Base-by-base conservation (phyloP, 2,329 filamentous ascomycete species). In the Setomelanomma holmii region DNA sequence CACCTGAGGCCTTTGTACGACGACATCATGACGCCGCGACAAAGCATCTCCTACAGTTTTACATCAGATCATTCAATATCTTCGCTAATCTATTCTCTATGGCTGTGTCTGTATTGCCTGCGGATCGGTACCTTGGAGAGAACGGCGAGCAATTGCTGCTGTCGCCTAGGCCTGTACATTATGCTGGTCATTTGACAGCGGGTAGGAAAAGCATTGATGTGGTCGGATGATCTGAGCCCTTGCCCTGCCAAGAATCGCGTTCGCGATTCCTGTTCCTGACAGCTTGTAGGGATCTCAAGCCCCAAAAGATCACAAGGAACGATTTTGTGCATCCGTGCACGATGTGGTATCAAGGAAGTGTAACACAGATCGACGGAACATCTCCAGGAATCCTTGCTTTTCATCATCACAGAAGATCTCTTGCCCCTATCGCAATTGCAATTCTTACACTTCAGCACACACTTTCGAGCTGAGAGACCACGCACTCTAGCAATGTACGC, bases 161-260 rank as follows among this genome's bases (percentile, higher is more conserved):
- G n/a, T 23, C 39, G 34, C 19, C 39, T 20, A 23, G 21, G 20
- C 20, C 22, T 41, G 39, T 21, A 8, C n/a, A n/a, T 20, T 14
- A 14, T 24, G 21, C 21, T 24, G 22, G 39, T 41, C 39, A 41
- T 41, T 41, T 41, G 39, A 41, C 39, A 41, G 39, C 39, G 39
- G 39, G 11, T 7, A 23, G 39, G 11, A 24, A 12, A 23, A 40
- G 36, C n/a, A 40, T n/a, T n/a, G n/a, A n/a, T n/a, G n/a, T n/a
- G n/a, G n/a, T n/a, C n/a, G n/a, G n/a, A n/a, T n/a, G n/a, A 30
- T 30, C 36, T 40, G 6, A 21, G 17, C 36, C 5, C 14, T 17
- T 12, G 17, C 21, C 36, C 17, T 21, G 36, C 27, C 27, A 30
- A 30, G 27, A 8, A 4, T 30, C 27, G 14, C 10, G 27, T 30